Evolutionary conservation across 805 yeast species (phyloP), one percentile per base, ranked within the genome.

Genomic region (Debaryomyces hansenii): DNA sequence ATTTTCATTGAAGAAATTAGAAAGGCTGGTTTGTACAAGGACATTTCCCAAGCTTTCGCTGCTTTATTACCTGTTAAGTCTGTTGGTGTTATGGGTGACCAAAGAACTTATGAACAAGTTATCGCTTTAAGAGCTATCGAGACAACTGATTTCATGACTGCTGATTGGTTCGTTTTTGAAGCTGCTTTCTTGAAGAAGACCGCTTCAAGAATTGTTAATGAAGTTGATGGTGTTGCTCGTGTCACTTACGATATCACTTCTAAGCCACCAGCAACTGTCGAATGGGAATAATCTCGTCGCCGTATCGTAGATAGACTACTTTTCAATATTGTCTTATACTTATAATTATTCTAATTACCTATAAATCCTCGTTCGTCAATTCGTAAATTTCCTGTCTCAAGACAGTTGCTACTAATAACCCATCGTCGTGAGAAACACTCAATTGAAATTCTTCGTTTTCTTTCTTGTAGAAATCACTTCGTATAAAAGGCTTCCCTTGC

Each of bases 71-170:
- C 99, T 14, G 99, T 94, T 57, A 91, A 90, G 75, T 88, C 97
- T 44, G 99, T 94, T 47, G 99, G 99, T 77, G 99, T 94, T 55
- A 89, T 90, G 97, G 99, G 99, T 66, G 99, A 94, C 73, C 96
- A 94, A 79, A 87, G 99, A 78, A 90, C 97, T 50, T 94, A 94
- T 67, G 99, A 94, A 70, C 99, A 94, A 77, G 99, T 94, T 53
- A 94, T 94, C 76, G 99, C 99, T 41, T 82, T 94, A 66, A 87
- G 99, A 75, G 99, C 99, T 57, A 90, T 94, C 60, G 97, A 91
- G 77, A 94, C 99, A 45, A 81, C 84, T 51, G 99, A 94, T 75
- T 94, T 94, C 81, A 94, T 94, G 99, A 94, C 99, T 61, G 99
- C 99, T 52, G 99, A 94, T 73, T 94, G 99, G 99, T 94, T 74